A percentile compares a stretch with the other conserved stretches of the same genome.
These are phyloP conservation scores for Stromatinia cepivora DNA, from an alignment of 2,329 filamentous ascomycete genomes.

Conservation along the genomic window DNA sequence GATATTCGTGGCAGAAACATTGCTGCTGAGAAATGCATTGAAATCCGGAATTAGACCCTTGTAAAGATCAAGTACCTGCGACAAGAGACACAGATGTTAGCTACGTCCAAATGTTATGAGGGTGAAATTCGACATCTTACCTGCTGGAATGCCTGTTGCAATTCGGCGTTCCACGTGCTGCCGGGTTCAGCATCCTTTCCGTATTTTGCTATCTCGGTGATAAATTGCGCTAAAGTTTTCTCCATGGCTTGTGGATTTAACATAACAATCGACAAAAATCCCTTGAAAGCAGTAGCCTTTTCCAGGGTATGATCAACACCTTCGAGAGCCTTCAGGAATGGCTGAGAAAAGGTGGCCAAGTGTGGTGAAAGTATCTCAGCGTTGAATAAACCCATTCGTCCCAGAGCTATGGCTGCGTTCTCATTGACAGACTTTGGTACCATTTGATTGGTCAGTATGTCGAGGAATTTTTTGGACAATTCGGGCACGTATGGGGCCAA, in stretches of 20 bases:
- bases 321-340: slow-evolving; percentile 79
- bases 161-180: slow-evolving; percentile 36
- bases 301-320: slow-evolving; percentile 88
- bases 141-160: slow-evolving; percentile 38
- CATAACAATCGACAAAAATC: slow-evolving; percentile 81
- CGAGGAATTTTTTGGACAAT: slow-evolving; percentile 73
- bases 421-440: slow-evolving; percentile 86
- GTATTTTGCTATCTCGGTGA: slow-evolving; percentile 79
- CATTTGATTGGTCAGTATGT: slow-evolving; percentile 81
- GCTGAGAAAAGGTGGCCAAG: slow-evolving; percentile 74
- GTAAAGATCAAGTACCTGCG: slow-evolving; percentile 53
- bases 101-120: slow-evolving; percentile 9
- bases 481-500: slow-evolving; percentile 77
- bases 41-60: slow-evolving; percentile 56
- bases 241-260: slow-evolving; percentile 93
- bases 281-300: slow-evolving; percentile 89
- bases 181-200: slow-evolving; percentile 58
- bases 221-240: slow-evolving; percentile 77
- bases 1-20: slow-evolving; percentile 32
- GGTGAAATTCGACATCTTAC: slow-evolving; percentile 26
- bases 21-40: slow-evolving; percentile 47
- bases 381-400: slow-evolving; percentile 79
- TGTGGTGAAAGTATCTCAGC: slow-evolving; percentile 75
- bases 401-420: slow-evolving; percentile 91
- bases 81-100: slow-evolving; percentile 30